These are phyloP conservation scores for Viola odorata DNA, from an alignment of 345 rosid genomes.

Conservation along the genomic window DNA sequence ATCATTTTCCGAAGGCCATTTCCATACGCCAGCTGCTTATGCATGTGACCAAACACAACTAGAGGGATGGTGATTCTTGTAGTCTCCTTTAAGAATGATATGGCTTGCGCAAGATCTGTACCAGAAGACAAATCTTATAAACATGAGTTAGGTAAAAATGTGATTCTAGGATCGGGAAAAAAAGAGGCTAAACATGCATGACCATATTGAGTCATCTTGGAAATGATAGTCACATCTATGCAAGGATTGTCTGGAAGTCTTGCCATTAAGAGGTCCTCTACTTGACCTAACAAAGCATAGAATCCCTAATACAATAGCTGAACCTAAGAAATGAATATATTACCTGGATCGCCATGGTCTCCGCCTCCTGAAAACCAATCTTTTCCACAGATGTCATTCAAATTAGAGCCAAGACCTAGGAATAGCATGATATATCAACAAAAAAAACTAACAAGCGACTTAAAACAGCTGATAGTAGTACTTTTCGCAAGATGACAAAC, in stretches of 20 bases:
- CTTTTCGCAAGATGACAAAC: constrained; percentile 16
- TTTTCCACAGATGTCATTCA: constrained; percentile 73
- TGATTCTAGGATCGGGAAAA: background rate
- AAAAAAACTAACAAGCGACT: constrained; percentile 2
- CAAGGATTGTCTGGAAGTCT: background rate
- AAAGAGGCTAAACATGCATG: no score
- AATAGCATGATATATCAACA: constrained; percentile 11
- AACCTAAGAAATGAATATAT: background rate
- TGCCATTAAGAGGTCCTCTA: background rate
- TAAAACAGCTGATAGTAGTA: no score
- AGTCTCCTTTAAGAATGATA: constrained; percentile 52
- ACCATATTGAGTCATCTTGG: no score
- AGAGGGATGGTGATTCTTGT: constrained; percentile 36
- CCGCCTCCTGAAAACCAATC: constrained; percentile 73
- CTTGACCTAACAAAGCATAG: background rate
- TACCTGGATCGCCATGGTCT: constrained; percentile 94
- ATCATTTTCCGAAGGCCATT: constrained; percentile 69
- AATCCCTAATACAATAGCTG: background rate
- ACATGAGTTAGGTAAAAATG: background rate
- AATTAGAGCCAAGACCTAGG: constrained; percentile 74
- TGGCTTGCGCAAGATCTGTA: constrained; percentile 74
- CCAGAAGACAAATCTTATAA: constrained; percentile 16
- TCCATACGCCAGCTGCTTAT: constrained; percentile 58
- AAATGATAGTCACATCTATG: background rate
- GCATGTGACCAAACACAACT: constrained; percentile 92